These are phyloP conservation scores for Neurospora terricola DNA, from an alignment of 495 filamentous ascomycete species.

Conservation along the genomic window DNA sequence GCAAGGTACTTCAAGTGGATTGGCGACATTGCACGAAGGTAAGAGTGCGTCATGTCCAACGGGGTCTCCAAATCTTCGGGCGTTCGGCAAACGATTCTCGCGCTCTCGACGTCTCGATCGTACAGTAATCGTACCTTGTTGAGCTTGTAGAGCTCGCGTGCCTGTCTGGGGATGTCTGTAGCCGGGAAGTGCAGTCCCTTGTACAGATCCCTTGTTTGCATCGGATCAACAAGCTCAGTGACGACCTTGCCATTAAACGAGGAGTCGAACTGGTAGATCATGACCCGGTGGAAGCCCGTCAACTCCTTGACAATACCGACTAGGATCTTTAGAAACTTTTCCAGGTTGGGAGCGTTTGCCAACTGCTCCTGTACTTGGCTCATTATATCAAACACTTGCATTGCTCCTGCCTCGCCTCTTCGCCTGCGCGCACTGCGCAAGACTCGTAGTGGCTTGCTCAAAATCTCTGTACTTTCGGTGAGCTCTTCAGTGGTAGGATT, in stretches of 20 bases:
- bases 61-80: slow-evolving; percentile 66
- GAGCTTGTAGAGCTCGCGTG: slow-evolving; percentile 68
- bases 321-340: slow-evolving; percentile 58
- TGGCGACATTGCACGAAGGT: slow-evolving; percentile 83
- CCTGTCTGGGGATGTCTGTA: slow-evolving; percentile 82
- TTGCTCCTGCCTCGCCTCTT: slow-evolving; percentile 75
- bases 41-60: slow-evolving; percentile 75
- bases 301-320: slow-evolving; percentile 79
- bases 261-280: slow-evolving; percentile 89
- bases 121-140: slow-evolving; percentile 75
- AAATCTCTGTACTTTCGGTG: slow-evolving; percentile 59
- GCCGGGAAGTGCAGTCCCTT: slow-evolving; percentile 88
- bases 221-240: slow-evolving; percentile 73
- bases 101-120: slow-evolving; percentile 63
- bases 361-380: slow-evolving; percentile 76
- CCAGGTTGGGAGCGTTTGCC: slow-evolving; percentile 55
- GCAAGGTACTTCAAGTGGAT: slow-evolving; percentile 81
- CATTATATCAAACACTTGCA: slow-evolving; percentile 93
- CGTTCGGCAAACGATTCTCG: slow-evolving; percentile 74
- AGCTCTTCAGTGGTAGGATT: slow-evolving; percentile 64
- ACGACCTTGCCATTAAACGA: slow-evolving; percentile 78
- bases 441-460: slow-evolving; percentile 68
- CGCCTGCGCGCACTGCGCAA: slow-evolving; percentile 67
- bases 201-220: slow-evolving; percentile 75
- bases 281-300: slow-evolving; percentile 85